Conservation (phyloP, 164 flowering plant species). For the Dillenia suffruticosa region DNA sequence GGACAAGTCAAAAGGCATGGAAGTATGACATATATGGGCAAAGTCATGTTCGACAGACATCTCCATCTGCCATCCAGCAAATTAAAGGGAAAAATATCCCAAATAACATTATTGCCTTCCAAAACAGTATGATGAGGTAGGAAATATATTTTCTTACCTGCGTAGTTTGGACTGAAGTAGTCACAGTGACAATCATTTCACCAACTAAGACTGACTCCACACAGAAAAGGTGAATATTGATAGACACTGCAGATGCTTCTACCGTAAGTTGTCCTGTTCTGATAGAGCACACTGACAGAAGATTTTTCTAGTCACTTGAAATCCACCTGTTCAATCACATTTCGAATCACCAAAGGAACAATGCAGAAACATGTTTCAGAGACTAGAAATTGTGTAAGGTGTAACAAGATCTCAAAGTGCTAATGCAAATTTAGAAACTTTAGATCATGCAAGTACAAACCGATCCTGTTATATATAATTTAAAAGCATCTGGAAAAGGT, state of each 20-base stretch:
- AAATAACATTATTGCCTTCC: neutral
- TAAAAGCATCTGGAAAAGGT: neutral
- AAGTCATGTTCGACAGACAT: constrained; percentile 60
- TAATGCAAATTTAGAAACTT: too few relatives aligned
- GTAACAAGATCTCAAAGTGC: too few relatives aligned
- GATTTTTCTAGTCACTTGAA: constrained; percentile 69
- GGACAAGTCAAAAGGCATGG: constrained; percentile 97
- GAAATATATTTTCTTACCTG: constrained; percentile 44
- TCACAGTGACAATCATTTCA: constrained; percentile 66
- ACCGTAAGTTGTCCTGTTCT: constrained; percentile 72
- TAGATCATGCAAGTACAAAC: too few relatives aligned
- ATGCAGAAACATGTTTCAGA: too few relatives aligned
- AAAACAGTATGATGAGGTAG: neutral
- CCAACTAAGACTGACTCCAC: constrained; percentile 82
- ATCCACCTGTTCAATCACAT: constrained; percentile 56
- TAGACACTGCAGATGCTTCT: constrained; percentile 81
- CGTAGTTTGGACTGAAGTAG: constrained; percentile 78
- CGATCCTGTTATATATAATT: too few relatives aligned
- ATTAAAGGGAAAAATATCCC: constrained; percentile 3
- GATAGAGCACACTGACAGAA: constrained; percentile 60
- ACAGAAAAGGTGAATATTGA: constrained; percentile 77
- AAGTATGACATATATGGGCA: constrained; percentile 80
- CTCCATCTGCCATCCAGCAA: constrained; percentile 89
- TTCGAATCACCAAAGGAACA: neutral
- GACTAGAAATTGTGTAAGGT: too few relatives aligned